phyloP scores from a whole-genome alignment of 139 green algal species.

The Ostreobium quekettii region DNA sequence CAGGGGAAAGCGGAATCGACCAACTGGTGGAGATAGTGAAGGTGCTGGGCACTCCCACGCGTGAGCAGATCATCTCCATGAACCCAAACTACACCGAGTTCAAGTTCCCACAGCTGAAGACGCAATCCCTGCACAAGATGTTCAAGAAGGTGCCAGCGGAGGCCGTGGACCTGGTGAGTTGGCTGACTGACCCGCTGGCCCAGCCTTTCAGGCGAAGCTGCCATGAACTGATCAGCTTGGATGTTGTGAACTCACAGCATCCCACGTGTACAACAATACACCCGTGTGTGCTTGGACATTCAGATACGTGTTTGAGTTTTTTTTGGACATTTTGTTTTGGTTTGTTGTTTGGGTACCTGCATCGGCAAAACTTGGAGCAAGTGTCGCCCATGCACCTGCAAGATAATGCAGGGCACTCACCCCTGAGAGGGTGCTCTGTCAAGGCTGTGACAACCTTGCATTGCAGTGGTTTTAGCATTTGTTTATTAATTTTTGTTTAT shows the following conservation, averaged over 20 bases:
- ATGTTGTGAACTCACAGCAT: no score
- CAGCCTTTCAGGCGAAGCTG: background rate
- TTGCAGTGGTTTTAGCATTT: conserved; percentile 2
- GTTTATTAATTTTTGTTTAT: conserved; percentile 8
- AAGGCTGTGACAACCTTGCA: background rate
- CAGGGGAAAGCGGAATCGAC: conserved; percentile 91
- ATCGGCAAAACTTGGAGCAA: no score
- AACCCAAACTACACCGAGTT: conserved; percentile 99
- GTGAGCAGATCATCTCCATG: conserved; percentile 95
- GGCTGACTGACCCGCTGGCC: no score
- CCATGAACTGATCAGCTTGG: background rate
- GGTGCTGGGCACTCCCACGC: conserved; percentile 36
- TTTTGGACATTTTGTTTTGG: no score
- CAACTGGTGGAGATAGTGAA: conserved; percentile 99
- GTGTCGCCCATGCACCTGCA: no score
- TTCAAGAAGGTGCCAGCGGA: conserved; percentile 90
- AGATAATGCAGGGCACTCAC: no score
- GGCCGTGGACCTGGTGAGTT: conserved; percentile 81
- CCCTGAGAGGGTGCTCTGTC: no score
- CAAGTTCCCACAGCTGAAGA: conserved; percentile 96
- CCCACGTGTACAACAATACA: no score
- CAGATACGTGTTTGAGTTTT: no score
- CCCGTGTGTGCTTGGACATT: no score
- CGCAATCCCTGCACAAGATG: conserved; percentile 92
- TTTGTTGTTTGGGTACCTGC: no score